These are phyloP conservation scores for Trifolium repens DNA, from an alignment of 306 rosid species.

Conservation along the genomic window DNA sequence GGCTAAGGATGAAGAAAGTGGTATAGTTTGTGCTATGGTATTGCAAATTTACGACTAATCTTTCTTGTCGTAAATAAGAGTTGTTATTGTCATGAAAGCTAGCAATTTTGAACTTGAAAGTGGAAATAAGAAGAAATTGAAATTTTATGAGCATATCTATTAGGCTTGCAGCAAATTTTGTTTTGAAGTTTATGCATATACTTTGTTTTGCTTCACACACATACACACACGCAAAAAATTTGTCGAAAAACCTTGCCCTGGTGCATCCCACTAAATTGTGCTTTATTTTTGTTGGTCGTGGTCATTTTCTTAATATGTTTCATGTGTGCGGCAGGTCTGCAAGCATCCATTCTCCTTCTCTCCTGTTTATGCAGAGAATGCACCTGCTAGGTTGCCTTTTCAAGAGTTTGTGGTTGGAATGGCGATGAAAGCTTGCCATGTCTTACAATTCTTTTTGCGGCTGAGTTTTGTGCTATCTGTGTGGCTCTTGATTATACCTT, in stretches of 20 bases:
- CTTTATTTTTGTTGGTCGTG: not conserved
- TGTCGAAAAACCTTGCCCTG: not conserved
- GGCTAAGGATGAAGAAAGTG: not conserved
- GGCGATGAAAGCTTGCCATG: conserved; percentile 97
- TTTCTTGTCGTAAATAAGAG: conserved; percentile 16
- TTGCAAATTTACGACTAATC: not conserved
- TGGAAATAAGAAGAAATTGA: conserved; percentile 7
- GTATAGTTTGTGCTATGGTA: not conserved
- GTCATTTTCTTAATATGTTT: conserved; percentile 16
- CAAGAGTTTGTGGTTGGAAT: conserved; percentile 98
- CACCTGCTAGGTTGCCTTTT: conserved; percentile 94
- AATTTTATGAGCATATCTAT: not conserved
- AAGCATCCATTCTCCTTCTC: conserved; percentile 96
- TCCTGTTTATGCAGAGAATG: conserved; percentile 97
- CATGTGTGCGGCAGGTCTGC: conserved; percentile 76
- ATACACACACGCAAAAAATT: not conserved
- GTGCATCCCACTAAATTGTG: not conserved
- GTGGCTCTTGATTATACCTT: conserved; percentile 97
- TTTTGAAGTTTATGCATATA: conserved; percentile 20
- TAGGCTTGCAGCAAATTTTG: not conserved
- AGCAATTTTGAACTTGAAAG: conserved; percentile 20
- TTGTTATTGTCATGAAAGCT: not conserved
- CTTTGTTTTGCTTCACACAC: conserved; percentile 16
- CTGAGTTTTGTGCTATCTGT: conserved; percentile 95
- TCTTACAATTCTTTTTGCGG: conserved; percentile 91